phyloP scores from a whole-genome alignment of 306 rosid species.

The Benincasa hispida region DNA sequence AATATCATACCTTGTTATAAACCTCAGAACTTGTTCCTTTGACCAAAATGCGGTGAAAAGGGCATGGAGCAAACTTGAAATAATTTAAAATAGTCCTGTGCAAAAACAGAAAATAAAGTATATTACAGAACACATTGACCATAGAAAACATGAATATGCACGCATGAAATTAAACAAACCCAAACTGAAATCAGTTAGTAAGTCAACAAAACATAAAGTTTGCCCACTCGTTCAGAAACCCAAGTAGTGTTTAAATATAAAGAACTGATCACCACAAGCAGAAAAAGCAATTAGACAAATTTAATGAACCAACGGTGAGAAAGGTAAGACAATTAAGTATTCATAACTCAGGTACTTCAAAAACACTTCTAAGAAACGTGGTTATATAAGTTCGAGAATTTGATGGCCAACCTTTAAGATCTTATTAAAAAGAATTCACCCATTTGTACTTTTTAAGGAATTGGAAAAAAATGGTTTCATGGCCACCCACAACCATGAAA shows the following conservation, averaged over 20 bases:
- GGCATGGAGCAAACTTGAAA: conserved; percentile 70
- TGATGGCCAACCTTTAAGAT: neutral
- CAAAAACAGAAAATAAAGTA: neutral
- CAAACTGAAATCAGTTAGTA: neutral
- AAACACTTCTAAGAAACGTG: neutral
- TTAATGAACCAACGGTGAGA: neutral
- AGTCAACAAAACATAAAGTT: neutral
- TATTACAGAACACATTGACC: neutral
- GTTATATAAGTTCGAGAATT: neutral
- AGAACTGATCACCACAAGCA: neutral
- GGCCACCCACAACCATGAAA: neutral
- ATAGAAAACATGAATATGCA: neutral
- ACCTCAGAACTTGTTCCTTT: conserved; percentile 14
- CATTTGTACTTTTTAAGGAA: neutral
- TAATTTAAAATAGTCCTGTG: conserved; percentile 60
- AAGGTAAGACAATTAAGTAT: neutral
- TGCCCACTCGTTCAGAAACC: neutral
- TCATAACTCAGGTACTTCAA: neutral
- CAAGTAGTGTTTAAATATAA: neutral
- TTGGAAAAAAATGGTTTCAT: neutral
- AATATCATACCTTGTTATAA: conserved; percentile 30
- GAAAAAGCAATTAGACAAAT: neutral
- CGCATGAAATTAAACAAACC: neutral
- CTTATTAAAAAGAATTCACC: neutral
- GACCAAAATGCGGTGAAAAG: conserved; percentile 49